A percentile compares a stretch with the other conserved stretches of the same genome.
phyloP scores from a whole-genome alignment of 345 rosid genomes.

The Odontarrhena argentea region DNA sequence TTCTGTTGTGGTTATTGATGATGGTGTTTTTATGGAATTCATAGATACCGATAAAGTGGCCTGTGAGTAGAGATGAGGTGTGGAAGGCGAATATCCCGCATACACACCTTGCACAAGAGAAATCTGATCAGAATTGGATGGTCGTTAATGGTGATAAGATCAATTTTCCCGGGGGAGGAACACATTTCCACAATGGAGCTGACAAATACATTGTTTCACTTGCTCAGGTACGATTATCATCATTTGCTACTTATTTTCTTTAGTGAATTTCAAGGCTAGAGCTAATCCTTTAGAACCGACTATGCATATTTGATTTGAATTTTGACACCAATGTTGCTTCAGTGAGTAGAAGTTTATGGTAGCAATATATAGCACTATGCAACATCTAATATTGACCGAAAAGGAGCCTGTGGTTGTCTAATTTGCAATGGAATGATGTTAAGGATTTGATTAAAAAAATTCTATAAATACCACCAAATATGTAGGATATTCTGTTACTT shows the following conservation, averaged over 20 bases:
- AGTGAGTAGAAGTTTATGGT: neutral
- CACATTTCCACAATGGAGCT: conserved; percentile 95
- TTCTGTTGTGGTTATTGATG: conserved; percentile 46
- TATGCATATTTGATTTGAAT: neutral
- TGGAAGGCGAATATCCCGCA: conserved; percentile 98
- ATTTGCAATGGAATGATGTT: neutral
- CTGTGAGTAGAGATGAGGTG: conserved; percentile 92
- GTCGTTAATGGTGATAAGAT: conserved; percentile 92
- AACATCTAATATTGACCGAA: neutral
- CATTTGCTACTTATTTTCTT: neutral
- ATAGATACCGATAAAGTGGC: conserved; percentile 95
- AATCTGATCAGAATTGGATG: conserved; percentile 99
- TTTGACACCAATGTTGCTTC: neutral
- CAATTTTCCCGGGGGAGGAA: conserved; percentile 97
- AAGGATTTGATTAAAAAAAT: conserved; percentile 5
- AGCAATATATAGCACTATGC: neutral
- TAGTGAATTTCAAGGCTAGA: conserved; percentile 2
- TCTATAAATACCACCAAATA: neutral
- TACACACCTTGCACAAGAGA: conserved; percentile 92
- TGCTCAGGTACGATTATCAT: conserved; percentile 59
- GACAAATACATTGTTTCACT: conserved; percentile 88
- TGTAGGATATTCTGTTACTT: conserved; percentile 16
- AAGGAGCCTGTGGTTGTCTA: neutral
- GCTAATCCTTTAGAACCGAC: neutral
- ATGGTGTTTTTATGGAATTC: conserved; percentile 49